Evolutionary conservation across 2,329 filamentous ascomycete genomes (phyloP).

Genomic region (Fusarium sp.): DNA sequence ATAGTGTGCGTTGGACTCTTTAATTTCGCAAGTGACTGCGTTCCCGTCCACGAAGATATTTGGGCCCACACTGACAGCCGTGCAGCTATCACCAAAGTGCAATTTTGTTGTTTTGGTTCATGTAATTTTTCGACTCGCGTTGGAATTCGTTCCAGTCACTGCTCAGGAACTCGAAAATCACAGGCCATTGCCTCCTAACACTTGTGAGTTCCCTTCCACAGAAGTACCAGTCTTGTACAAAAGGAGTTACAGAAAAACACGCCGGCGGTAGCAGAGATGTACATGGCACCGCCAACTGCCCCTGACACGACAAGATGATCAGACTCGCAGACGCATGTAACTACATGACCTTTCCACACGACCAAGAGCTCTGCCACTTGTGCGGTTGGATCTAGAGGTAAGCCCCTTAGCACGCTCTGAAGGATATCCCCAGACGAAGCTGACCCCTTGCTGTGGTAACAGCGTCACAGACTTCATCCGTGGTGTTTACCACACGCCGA

Average conservation of each 20-base stretch:
- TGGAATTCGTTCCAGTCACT: background rate
- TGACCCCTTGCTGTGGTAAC: background rate
- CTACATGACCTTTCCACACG: conserved; percentile 56
- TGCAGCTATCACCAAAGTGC: background rate
- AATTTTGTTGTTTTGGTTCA: background rate
- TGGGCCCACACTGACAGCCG: conserved; percentile 3
- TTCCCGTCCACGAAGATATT: background rate
- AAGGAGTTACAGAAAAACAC: background rate
- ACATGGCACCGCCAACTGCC: conserved; percentile 35
- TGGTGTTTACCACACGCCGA: conserved; percentile 21
- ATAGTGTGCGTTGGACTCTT: background rate
- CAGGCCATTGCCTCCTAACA: too few relatives aligned
- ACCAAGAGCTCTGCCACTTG: conserved; percentile 62
- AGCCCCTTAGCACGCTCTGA: rapidly evolving
- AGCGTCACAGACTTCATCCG: background rate
- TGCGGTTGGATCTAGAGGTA: conserved; percentile 59
- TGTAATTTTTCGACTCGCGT: background rate
- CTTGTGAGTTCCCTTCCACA: too few relatives aligned
- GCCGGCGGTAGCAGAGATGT: background rate
- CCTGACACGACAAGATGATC: conserved; percentile 35
- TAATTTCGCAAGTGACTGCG: background rate
- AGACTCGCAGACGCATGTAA: conserved; percentile 40
- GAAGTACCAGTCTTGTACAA: background rate
- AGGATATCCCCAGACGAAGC: background rate
- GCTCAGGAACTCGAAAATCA: background rate